Evolutionary conservation across 1,284 basidiomycete genomes (phyloP), one percentile per base, ranked within the genome.

Genomic region (Inonotus hispidus): DNA sequence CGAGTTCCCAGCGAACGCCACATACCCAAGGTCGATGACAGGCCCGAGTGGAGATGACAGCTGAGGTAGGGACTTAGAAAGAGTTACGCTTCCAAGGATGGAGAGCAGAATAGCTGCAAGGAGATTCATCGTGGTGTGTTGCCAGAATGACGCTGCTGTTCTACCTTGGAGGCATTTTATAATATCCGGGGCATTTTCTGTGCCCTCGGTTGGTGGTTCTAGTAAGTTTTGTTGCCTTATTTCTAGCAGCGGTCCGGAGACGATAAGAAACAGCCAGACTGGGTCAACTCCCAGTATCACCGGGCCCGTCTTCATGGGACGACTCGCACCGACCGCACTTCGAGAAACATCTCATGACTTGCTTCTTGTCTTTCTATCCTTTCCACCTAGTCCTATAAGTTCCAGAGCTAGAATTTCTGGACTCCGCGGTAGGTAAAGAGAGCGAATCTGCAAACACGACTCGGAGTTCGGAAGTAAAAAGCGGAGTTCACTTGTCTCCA

Each of bases 11-110:
- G 72, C 72, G 63, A 71, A 82, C 56, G 73, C 75, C 1, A 79
- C 79, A 64, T 83, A 82, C 27, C 80, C 80, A 11, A 79, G 74
- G 63, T 82, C 73, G 21, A 82, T 73, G 21, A 80, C 71, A 57
- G 77, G 77, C 3, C 68, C 68, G 19, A 60, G 63, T 10, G 61
- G 56, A 27, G 62, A 66, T 10, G 53, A 38, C n/a, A 63, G 62
- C 11, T 39, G 10, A 53, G 47, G 1, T 25, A 49, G 25, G 3
- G 47, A n/a, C 41, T n/a, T 16, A 10, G 19, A 43, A 16, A 43
- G 41, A 10, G 41, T 16, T 43, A n/a, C 7, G 16, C 4, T 43
- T 7, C 13, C 41, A 21, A n/a, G 2, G 8, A 43, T n/a, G 2
- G 1, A 43, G 19, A 43, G 16, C 41, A 43, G 19, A 14, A 21